Evolutionary conservation across 805 yeast genomes (phyloP).

Genomic region (Jamesozyma spencerorum): DNA sequence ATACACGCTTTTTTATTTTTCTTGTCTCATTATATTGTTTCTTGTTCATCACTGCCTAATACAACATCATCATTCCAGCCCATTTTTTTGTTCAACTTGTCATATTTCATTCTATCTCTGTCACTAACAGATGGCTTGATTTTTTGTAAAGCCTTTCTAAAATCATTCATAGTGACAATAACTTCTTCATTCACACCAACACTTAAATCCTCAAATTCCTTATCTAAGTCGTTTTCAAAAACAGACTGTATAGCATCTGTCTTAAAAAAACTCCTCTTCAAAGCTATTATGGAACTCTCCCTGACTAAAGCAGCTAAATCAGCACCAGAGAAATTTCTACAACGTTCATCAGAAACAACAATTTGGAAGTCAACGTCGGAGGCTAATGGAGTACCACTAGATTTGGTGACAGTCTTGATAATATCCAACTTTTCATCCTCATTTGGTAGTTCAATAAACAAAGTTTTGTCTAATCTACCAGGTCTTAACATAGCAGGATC

Average conservation of each 20-base stretch:
- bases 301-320: constrained; percentile 85
- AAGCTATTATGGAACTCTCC: constrained; percentile 87
- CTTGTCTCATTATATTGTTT: neutral
- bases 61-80: constrained; percentile 53
- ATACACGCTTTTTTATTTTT: neutral
- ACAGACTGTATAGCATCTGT: constrained; percentile 35
- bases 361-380: constrained; percentile 47
- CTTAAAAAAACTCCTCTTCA: constrained; percentile 62
- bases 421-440: constrained; percentile 74
- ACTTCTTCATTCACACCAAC: constrained; percentile 26
- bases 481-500: constrained; percentile 98
- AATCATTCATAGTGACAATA: constrained; percentile 61
- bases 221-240: constrained; percentile 40
- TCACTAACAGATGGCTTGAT: constrained; percentile 90
- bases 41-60: constrained; percentile 12
- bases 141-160: constrained; percentile 56
- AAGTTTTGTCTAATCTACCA: constrained; percentile 87
- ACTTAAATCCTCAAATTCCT: constrained; percentile 34
- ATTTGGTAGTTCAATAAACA: constrained; percentile 83
- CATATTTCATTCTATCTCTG: constrained; percentile 69
- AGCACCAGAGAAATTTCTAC: constrained; percentile 91
- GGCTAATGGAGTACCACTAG: constrained; percentile 69
- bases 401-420: constrained; percentile 59
- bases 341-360: constrained; percentile 67
- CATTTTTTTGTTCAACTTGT: constrained; percentile 59